phyloP scores from a whole-genome alignment of 1,284 basidiomycete genomes.

The Cryptococcus maquisensis region DNA sequence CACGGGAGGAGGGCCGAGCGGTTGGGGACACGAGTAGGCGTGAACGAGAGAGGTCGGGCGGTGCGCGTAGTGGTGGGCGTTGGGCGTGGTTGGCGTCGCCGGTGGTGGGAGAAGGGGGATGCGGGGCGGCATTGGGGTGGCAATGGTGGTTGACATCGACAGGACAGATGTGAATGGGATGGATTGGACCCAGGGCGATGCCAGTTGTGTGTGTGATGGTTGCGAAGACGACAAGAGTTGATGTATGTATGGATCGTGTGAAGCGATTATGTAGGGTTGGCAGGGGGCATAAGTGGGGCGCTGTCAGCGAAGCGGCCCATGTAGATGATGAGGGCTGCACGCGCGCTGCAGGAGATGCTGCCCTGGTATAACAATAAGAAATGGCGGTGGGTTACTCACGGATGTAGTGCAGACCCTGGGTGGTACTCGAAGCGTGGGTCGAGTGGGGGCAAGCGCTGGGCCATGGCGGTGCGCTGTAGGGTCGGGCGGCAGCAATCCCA shows the following conservation, averaged over 20 bases:
- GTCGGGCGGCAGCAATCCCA: too few relatives aligned
- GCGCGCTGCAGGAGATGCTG: too few relatives aligned
- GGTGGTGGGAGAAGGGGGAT: background rate
- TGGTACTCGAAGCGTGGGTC: background rate
- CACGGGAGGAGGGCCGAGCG: constrained; percentile 1
- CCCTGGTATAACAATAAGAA: background rate
- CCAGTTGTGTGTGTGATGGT: background rate
- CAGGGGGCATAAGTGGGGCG: too few relatives aligned
- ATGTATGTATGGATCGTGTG: background rate
- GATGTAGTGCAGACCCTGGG: background rate
- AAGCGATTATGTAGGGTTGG: background rate
- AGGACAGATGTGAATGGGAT: background rate
- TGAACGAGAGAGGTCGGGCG: background rate
- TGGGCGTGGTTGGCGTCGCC: background rate
- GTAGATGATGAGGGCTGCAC: background rate
- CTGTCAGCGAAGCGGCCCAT: background rate
- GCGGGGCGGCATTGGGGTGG: background rate
- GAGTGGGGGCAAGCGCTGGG: background rate
- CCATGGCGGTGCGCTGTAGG: too few relatives aligned
- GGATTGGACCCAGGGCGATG: too few relatives aligned
- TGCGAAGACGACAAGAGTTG: background rate
- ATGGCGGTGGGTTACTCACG: background rate
- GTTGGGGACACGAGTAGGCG: constrained; percentile 2
- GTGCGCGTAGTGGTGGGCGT: background rate
- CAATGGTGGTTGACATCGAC: background rate